Base-by-base conservation (phyloP, 306 rosid genomes). In the barrel medic (Medicago truncatula) region DNA sequence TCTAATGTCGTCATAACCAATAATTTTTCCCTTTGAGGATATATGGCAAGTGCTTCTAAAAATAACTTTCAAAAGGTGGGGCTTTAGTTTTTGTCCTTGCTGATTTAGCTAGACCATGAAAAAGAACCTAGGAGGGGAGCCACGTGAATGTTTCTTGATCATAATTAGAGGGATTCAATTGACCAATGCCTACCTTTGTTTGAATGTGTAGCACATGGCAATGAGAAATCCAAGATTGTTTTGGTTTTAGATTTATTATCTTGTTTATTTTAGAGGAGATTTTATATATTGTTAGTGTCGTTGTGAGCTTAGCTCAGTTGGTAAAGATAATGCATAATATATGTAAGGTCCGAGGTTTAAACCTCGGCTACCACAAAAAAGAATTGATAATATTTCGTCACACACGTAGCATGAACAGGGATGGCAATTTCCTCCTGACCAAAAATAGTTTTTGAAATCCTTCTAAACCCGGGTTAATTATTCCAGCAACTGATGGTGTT, bases 341-440 rank as follows among this genome's bases (percentile, higher is more conserved):
- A n/a, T n/a, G n/a, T n/a, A n/a, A n/a, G n/a, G n/a, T n/a, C n/a
- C n/a, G n/a, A n/a, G n/a, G n/a, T n/a, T n/a, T n/a, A n/a, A n/a
- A n/a, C n/a, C n/a, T n/a, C n/a, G n/a, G n/a, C n/a, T n/a, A n/a
- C n/a, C n/a, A n/a, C n/a, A n/a, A n/a, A n/a, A n/a, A n/a, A n/a
- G n/a, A n/a, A n/a, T n/a, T n/a, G n/a, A n/a, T n/a, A n/a, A n/a
- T n/a, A n/a, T n/a, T n/a, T n/a, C n/a, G n/a, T n/a, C 21, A 78
- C 93, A 68, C 82, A 92, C 98, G 86, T 76, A 64, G 99, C 84
- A 82, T 96, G 99, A 82, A 96, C 99, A 31, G 99, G 96, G 76
- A 96, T 90, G 75, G 97, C 99, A 28, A 96, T 96, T 79, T 96
- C 99, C 84, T 96, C 96, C 82, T 92, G 99, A 79, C 99, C 99